Base-by-base conservation (phyloP, 129 eudicot genomes). In the Tagetes erecta region DNA sequence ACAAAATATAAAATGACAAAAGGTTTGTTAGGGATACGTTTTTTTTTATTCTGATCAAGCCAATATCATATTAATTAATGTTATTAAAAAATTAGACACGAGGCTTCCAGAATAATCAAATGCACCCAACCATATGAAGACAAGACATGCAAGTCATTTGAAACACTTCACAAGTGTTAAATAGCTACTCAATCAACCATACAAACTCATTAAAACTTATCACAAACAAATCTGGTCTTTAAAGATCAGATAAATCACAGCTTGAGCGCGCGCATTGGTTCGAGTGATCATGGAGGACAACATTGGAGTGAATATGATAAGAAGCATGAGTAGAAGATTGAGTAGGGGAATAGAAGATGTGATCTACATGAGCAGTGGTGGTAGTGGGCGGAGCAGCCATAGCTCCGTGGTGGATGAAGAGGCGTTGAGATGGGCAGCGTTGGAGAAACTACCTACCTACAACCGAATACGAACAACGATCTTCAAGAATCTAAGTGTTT, bases 401-500 rank as follows among this genome's bases (percentile, higher is more conserved):
- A 30, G 67, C 65, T 49, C 71, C 0, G 10, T 62, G 40, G 84
- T 70, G 13, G 91, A 86, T 41, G 91, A 86, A 72, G 84, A 84
- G 46, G 91, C 88, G 3, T 65, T 86, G 44, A 51, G 76, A 53
- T 83, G 87, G 91, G 91, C 91, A 1, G 87, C 91, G 6, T 42
- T 86, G 91, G n/a, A 86, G 75, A 86, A 81, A 37, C 73, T 86
- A 2, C 88, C 91, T 1, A 86, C 91, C 0, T 86, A 78, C 57
- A 72, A 75, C 68, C 70, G 87, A 12, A 40, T 84, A 55, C 68
- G 84, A 79, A 80, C 78, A 5, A 78, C 80, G 45, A 74, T 80
- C 30, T 63, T 78, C 77, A 78, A 78, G 37, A 75, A 86, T n/a
- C 80, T 75, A 31, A 4, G 75, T 39, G n/a, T 62, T 44, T 27